Conservation (phyloP, 176 grass and related monocot species). For the Musa schizocarpa region DNA sequence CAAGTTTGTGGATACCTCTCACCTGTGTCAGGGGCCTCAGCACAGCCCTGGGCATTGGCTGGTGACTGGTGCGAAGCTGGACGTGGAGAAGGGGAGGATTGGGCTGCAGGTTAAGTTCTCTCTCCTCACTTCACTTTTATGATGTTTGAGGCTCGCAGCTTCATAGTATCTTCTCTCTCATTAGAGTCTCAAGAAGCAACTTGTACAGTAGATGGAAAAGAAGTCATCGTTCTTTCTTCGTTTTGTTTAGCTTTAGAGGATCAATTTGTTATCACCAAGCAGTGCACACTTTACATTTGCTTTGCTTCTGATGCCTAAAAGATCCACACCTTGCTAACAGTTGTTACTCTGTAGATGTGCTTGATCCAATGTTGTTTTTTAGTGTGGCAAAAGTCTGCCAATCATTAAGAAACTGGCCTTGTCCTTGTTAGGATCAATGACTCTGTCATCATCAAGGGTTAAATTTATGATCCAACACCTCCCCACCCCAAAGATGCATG, state of each 20-base stretch:
- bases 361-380: too few species aligned
- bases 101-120: slow-evolving; percentile 82
- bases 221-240: background rate
- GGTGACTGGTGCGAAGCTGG: slow-evolving; percentile 75
- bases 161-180: background rate
- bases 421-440: background rate
- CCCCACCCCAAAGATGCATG: background rate
- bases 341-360: too few species aligned
- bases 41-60: slow-evolving; percentile 80
- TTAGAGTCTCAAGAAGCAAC: background rate
- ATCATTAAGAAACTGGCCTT: background rate
- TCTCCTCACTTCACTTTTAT: slow-evolving; percentile 38
- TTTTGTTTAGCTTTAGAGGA: background rate
- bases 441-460: background rate
- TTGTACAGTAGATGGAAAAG: background rate
- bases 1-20: slow-evolving; percentile 68
- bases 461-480: background rate
- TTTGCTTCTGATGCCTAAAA: background rate
- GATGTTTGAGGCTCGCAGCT: background rate
- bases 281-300: background rate
- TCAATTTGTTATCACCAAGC: background rate
- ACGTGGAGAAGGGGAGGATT: slow-evolving; percentile 74
- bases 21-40: slow-evolving; percentile 66
- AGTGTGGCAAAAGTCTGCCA: too few species aligned
- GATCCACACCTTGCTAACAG: too few species aligned